phyloP scores from a whole-genome alignment of 306 rosid species.

The Styphnolobium japonicum region DNA sequence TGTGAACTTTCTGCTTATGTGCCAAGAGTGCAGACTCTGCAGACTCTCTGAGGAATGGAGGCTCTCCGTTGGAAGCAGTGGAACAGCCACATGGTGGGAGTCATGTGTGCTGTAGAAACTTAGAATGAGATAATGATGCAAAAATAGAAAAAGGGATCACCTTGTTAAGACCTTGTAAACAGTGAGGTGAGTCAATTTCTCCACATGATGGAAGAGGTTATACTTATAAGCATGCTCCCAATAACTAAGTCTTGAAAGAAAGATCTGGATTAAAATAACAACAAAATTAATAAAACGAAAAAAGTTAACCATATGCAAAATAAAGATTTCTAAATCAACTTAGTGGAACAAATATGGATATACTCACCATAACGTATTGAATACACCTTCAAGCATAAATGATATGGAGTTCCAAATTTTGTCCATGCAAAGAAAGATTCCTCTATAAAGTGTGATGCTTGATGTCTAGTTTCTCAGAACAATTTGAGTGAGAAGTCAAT shows the following conservation, averaged over 20 bases:
- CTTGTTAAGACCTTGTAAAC: neutral
- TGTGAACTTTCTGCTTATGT: neutral
- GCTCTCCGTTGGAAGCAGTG: too few species aligned
- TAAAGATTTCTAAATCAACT: neutral
- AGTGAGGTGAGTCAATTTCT: neutral
- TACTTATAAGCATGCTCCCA: neutral
- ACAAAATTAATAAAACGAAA: neutral
- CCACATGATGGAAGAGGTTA: neutral
- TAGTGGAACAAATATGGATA: neutral
- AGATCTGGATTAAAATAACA: neutral
- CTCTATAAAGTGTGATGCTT: neutral
- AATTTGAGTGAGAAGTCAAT: neutral
- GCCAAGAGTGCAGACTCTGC: neutral
- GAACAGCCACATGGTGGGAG: too few species aligned
- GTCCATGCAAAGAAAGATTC: neutral
- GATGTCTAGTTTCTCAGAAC: neutral
- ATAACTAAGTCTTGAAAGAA: neutral
- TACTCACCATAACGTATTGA: neutral
- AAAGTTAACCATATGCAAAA: neutral
- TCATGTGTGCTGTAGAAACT: too few species aligned
- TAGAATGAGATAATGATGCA: too few species aligned
- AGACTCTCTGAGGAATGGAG: too few species aligned
- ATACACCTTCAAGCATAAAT: neutral
- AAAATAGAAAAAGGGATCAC: neutral
- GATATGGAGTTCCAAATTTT: neutral